Evolutionary conservation across 1,139 yeast species (phyloP).

Genomic region (Lodderomyces orthopsilosis): DNA sequence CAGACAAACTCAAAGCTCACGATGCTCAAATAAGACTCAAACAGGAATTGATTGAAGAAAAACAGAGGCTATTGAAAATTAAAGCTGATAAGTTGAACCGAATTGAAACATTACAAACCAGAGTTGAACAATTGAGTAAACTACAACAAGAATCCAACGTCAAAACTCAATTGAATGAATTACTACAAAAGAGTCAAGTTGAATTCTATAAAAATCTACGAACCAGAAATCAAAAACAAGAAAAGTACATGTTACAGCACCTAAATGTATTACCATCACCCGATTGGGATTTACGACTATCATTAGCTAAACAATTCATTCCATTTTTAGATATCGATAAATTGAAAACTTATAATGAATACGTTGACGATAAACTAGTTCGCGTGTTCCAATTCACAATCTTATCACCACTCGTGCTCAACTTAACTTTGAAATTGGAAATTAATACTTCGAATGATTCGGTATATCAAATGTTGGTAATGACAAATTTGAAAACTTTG

Average conservation of each 20-base stretch:
- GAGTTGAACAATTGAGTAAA: constrained; percentile 18
- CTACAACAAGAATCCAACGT: constrained; percentile 15
- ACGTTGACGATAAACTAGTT: constrained; percentile 12
- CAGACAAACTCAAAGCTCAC: not conserved
- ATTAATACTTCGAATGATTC: constrained; percentile 20
- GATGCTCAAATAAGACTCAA: constrained; percentile 6
- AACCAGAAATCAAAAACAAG: constrained; percentile 19
- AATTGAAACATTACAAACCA: constrained; percentile 22
- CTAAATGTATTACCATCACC: constrained; percentile 37
- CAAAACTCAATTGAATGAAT: constrained; percentile 18
- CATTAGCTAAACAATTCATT: constrained; percentile 25
- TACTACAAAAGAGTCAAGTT: constrained; percentile 24
- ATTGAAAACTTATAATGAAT: constrained; percentile 15
- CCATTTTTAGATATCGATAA: constrained; percentile 25
- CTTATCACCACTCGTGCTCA: constrained; percentile 25
- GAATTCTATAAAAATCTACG: constrained; percentile 15
- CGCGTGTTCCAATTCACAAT: constrained; percentile 23
- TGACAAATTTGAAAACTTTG: constrained; percentile 12
- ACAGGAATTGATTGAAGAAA: constrained; percentile 16
- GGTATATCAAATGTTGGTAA: constrained; percentile 15
- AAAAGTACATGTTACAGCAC: constrained; percentile 19
- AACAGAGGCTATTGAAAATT: constrained; percentile 21
- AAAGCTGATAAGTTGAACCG: constrained; percentile 19
- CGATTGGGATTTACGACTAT: constrained; percentile 33
- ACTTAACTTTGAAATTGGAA: constrained; percentile 18